Evolutionary conservation across 768 basidiomycete genomes (phyloP).

Genomic region (Agaricus blazei): DNA sequence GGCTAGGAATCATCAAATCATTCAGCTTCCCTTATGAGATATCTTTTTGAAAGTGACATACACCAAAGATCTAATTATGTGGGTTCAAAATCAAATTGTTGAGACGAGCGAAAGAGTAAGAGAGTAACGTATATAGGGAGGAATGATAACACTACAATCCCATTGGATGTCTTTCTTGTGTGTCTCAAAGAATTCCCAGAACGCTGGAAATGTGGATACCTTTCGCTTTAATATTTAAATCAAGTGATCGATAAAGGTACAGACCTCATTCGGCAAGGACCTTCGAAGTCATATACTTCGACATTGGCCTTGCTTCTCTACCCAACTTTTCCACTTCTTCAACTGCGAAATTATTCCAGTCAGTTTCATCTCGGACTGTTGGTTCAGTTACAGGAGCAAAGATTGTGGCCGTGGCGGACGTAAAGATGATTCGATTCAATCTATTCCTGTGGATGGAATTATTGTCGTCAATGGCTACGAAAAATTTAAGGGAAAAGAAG

Average conservation of each 20-base stretch:
- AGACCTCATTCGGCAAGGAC: slow-evolving; percentile 5
- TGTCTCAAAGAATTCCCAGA: slow-evolving; percentile 3
- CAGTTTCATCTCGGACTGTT: background rate
- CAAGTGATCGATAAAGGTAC: background rate
- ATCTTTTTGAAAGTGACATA: too few species aligned
- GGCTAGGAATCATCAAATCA: background rate
- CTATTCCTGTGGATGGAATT: background rate
- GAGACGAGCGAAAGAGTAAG: background rate
- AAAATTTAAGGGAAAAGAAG: background rate
- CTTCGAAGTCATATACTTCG: slow-evolving; percentile 10
- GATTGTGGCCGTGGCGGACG: slow-evolving; percentile 6
- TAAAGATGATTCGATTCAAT: slow-evolving; percentile 7
- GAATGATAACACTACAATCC: slow-evolving; percentile 5
- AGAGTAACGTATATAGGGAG: slow-evolving; percentile 1
- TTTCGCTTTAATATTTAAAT: background rate
- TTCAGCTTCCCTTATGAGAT: background rate
- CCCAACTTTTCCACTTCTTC: background rate
- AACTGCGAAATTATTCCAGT: slow-evolving; percentile 3
- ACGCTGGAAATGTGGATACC: background rate
- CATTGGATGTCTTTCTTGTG: slow-evolving; percentile 7
- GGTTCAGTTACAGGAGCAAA: background rate
- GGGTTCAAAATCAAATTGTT: background rate
- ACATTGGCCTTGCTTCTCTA: background rate
- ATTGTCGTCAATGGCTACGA: background rate
- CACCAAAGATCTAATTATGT: too few species aligned